These are phyloP conservation scores for Drechslerella coelobrocha DNA, from an alignment of 2,329 filamentous ascomycete genomes.

Conservation along the genomic window DNA sequence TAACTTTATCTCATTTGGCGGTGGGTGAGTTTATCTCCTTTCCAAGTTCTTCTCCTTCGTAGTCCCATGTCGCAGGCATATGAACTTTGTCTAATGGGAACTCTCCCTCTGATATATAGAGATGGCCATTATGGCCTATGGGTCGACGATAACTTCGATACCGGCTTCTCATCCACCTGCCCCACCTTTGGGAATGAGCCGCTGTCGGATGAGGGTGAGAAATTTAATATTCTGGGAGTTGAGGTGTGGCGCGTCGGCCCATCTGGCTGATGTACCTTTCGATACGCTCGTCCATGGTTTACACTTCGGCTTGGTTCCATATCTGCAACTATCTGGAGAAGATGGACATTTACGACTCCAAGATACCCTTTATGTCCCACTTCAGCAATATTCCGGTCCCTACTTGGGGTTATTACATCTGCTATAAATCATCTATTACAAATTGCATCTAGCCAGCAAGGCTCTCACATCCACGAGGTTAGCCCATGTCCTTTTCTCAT, in stretches of 20 bases:
- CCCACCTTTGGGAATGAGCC: slow-evolving; percentile 95
- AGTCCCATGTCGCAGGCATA: neutral
- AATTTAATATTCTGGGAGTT: slow-evolving; percentile 88
- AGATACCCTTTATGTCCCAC: neutral
- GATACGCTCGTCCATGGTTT: neutral
- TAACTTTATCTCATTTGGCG: slow-evolving; percentile 83
- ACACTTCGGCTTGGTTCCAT: neutral
- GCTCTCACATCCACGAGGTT: neutral
- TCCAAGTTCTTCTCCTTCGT: slow-evolving; percentile 1
- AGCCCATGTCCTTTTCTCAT: neutral
- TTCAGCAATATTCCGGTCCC: neutral
- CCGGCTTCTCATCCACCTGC: slow-evolving; percentile 81
- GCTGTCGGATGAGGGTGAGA: slow-evolving; percentile 87
- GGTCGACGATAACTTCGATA: slow-evolving; percentile 84
- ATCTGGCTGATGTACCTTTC: slow-evolving; percentile 12
- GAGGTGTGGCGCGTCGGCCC: slow-evolving; percentile 89
- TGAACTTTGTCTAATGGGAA: neutral
- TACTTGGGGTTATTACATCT: too few species aligned
- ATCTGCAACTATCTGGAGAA: neutral
- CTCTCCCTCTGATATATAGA: slow-evolving; percentile 52
- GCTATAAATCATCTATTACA: too few species aligned
- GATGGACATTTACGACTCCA: neutral
- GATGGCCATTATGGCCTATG: slow-evolving; percentile 93
- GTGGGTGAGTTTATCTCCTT: slow-evolving; percentile 64
- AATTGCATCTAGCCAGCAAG: too few species aligned